phyloP scores from a whole-genome alignment of 2,329 filamentous ascomycete species.

The Rutstroemia sp. region DNA sequence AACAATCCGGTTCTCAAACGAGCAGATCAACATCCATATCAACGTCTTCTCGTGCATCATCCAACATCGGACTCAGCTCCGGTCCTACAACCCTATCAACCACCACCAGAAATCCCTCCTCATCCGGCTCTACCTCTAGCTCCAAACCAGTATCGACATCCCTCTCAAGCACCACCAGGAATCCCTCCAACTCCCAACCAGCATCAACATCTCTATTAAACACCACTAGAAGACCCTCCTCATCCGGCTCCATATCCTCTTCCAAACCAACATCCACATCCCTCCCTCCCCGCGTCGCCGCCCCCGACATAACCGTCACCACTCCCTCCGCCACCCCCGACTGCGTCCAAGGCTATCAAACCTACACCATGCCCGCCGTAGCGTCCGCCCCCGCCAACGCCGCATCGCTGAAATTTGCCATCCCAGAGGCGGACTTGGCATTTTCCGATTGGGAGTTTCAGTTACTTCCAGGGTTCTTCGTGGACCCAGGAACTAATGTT shows the following conservation, averaged over 20 bases:
- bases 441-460: neutral
- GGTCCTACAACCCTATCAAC: neutral
- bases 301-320: neutral
- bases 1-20: neutral
- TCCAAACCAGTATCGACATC: too few species aligned
- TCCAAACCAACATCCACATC: neutral
- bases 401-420: neutral
- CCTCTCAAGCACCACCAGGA: too few species aligned
- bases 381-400: neutral
- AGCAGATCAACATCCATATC: neutral
- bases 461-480: neutral
- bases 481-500: neutral
- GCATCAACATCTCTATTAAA: neutral
- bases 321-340: neutral
- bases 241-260: neutral
- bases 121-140: too few species aligned
- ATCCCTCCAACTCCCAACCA: too few species aligned
- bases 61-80: neutral
- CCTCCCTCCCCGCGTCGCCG: neutral
- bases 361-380: conserved; percentile 2
- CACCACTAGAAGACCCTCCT: neutral
- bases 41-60: neutral
- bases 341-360: conserved; percentile 5
- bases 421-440: neutral
- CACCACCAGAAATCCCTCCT: neutral